Conservation (phyloP, 805 yeast genomes). For the Kurtzmaniella cleridarum region DNA sequence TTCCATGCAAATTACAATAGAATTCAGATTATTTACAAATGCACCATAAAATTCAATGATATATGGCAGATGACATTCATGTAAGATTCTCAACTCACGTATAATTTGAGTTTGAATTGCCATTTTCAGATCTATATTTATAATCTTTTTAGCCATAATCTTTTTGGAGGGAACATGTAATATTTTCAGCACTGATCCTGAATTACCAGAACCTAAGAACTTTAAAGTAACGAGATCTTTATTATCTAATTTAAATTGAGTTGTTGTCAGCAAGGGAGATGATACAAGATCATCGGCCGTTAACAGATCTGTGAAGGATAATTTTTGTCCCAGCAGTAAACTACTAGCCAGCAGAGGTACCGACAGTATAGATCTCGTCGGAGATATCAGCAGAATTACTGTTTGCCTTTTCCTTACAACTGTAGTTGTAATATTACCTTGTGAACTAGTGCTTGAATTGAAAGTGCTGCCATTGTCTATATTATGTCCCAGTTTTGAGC, state of each 20-base stretch:
- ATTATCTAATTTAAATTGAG: conserved; percentile 24
- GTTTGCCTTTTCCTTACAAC: conserved; percentile 31
- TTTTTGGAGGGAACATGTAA: conserved; percentile 84
- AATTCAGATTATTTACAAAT: conserved; percentile 54
- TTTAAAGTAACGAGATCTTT: conserved; percentile 72
- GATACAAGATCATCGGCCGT: conserved; percentile 7
- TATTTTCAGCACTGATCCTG: conserved; percentile 88
- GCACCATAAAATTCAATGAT: conserved; percentile 93
- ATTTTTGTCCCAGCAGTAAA: conserved; percentile 9
- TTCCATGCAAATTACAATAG: conserved; percentile 91
- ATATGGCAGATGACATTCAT: conserved; percentile 78
- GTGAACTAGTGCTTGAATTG: conserved; percentile 2
- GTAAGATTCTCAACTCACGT: conserved; percentile 84
- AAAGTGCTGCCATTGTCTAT: conserved; percentile 3
- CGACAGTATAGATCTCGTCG: conserved; percentile 25
- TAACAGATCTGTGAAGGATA: conserved; percentile 6
- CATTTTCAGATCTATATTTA: conserved; percentile 78
- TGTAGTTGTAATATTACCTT: conserved; percentile 1
- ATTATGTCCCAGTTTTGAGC: neutral
- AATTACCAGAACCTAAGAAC: conserved; percentile 86
- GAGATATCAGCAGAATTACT: conserved; percentile 37
- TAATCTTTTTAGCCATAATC: conserved; percentile 84
- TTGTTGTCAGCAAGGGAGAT: conserved; percentile 32
- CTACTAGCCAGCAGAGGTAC: conserved; percentile 19
- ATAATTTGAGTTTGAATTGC: conserved; percentile 77